phyloP scores from a whole-genome alignment of 2,329 filamentous ascomycete genomes.

The Bipolaris sorokiniana region DNA sequence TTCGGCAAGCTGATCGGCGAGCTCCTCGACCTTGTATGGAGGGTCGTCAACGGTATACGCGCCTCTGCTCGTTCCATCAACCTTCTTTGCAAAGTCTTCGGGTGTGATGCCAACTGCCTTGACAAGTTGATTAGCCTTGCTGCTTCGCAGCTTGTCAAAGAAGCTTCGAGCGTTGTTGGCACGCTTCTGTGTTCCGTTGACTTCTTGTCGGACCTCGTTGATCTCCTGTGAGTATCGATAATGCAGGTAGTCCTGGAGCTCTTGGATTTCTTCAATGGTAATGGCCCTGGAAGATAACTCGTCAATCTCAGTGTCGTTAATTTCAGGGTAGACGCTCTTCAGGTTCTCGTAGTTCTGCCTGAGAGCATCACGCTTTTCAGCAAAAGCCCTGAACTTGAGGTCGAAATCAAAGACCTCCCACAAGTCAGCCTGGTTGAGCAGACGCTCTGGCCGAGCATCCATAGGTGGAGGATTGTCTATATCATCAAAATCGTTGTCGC shows the following conservation, averaged over 20 bases:
- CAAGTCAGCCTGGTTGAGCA: slow-evolving; percentile 88
- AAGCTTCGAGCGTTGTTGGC: slow-evolving; percentile 81
- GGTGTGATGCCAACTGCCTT: slow-evolving; percentile 88
- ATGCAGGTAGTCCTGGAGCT: slow-evolving; percentile 94
- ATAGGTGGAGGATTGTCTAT: slow-evolving; percentile 74
- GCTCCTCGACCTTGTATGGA: slow-evolving; percentile 76
- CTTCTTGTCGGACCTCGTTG: slow-evolving; percentile 74
- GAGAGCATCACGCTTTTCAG: slow-evolving; percentile 88
- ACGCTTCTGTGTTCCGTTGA: slow-evolving; percentile 73
- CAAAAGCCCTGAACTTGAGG: slow-evolving; percentile 89
- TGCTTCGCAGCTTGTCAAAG: slow-evolving; percentile 82
- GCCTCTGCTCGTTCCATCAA: slow-evolving; percentile 76
- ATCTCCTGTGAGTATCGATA: slow-evolving; percentile 88
- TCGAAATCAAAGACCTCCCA: slow-evolving; percentile 96
- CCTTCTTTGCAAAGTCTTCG: slow-evolving; percentile 87
- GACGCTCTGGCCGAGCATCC: slow-evolving; percentile 79
- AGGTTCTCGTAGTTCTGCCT: slow-evolving; percentile 79
- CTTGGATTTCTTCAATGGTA: slow-evolving; percentile 94
- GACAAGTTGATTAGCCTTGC: slow-evolving; percentile 81
- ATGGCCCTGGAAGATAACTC: slow-evolving; percentile 80
- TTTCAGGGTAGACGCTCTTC: slow-evolving; percentile 61
- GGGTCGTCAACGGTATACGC: slow-evolving; percentile 75
- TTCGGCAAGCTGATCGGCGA: slow-evolving; percentile 74
- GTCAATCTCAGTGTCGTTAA: slow-evolving; percentile 77
- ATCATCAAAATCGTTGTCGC: slow-evolving; percentile 64